These are phyloP conservation scores for Plasmodium malariae DNA, from an alignment of 169 alveolate species.

Conservation along the genomic window DNA sequence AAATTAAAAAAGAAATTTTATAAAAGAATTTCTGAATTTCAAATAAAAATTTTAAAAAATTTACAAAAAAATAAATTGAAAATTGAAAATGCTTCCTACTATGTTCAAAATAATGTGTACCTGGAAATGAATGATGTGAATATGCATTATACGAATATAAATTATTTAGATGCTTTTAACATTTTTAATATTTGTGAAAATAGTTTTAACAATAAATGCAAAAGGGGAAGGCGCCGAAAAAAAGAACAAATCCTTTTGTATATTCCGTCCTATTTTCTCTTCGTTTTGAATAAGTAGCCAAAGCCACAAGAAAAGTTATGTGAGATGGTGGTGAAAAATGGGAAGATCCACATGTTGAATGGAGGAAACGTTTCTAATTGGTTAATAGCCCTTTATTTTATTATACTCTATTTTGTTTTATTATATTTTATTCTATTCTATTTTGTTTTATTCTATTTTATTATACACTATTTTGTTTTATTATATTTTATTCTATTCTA, in stretches of 20 bases:
- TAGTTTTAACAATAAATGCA: background rate
- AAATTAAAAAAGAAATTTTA: conserved; percentile 43
- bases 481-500: too few species aligned
- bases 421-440: too few species aligned
- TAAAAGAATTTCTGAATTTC: conserved; percentile 52
- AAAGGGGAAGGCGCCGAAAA: background rate
- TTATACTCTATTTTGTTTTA: too few species aligned
- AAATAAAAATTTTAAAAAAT: conserved; percentile 49
- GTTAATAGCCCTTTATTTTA: too few species aligned
- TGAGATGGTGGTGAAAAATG: too few species aligned
- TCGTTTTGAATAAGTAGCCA: conserved; percentile 25
- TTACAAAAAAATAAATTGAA: conserved; percentile 58
- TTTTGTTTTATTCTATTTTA: too few species aligned
- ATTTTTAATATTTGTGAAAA: conserved; percentile 70
- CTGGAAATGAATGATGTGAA: conserved; percentile 49
- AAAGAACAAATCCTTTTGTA: conserved; percentile 21
- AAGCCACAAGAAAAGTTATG: too few species aligned
- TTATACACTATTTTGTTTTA: too few species aligned
- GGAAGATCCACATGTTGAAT: too few species aligned
- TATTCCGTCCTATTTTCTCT: conserved; percentile 65
- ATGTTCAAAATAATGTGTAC: conserved; percentile 51
- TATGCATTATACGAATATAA: conserved; percentile 53
- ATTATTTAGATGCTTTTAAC: conserved; percentile 49
- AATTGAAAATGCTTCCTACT: conserved; percentile 32
- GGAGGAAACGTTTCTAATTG: too few species aligned